Percentiles rank a stretch among this genome's conserved stretches.
phyloP scores from a whole-genome alignment of 306 rosid species.

The Argentina anserina region DNA sequence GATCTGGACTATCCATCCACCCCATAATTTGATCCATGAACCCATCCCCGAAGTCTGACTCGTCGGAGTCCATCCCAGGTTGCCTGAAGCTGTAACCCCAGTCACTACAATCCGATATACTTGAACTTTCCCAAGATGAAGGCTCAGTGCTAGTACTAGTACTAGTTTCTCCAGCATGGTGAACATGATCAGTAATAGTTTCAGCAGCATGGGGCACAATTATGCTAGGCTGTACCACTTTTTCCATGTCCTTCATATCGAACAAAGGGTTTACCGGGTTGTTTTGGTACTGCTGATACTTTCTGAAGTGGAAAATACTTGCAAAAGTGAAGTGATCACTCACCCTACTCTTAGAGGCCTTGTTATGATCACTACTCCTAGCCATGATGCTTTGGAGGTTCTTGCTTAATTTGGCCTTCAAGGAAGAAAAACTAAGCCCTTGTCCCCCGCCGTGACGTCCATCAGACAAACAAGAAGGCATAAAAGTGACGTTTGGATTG shows the following conservation, averaged over 20 bases:
- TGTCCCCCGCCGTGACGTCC: slow-evolving; percentile 25
- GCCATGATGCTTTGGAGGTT: slow-evolving; percentile 78
- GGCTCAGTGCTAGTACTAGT: slow-evolving; percentile 6
- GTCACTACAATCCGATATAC: slow-evolving; percentile 58
- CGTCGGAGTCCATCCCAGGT: slow-evolving; percentile 47
- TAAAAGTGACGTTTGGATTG: background rate
- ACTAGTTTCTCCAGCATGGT: slow-evolving; percentile 25
- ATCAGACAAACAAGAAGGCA: slow-evolving; percentile 11
- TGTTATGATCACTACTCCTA: slow-evolving; percentile 42
- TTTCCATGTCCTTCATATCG: slow-evolving; percentile 47
- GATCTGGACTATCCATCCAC: slow-evolving; percentile 57
- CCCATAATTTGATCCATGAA: slow-evolving; percentile 53
- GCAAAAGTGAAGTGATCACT: slow-evolving; percentile 85
- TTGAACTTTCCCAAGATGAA: slow-evolving; percentile 49
- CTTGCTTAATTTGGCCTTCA: slow-evolving; percentile 72
- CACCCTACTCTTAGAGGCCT: slow-evolving; percentile 67
- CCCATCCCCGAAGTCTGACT: slow-evolving; percentile 58
- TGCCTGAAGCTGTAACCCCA: slow-evolving; percentile 45
- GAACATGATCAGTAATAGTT: slow-evolving; percentile 35
- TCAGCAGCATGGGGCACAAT: slow-evolving; percentile 55
- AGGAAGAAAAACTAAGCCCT: slow-evolving; percentile 61
- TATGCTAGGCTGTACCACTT: slow-evolving; percentile 76
- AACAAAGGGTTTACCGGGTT: slow-evolving; percentile 13
- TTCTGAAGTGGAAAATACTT: slow-evolving; percentile 61
- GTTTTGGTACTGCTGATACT: slow-evolving; percentile 38